phyloP scores from a whole-genome alignment of 371 early-diverging fungal species.

The Smittium culicis region DNA sequence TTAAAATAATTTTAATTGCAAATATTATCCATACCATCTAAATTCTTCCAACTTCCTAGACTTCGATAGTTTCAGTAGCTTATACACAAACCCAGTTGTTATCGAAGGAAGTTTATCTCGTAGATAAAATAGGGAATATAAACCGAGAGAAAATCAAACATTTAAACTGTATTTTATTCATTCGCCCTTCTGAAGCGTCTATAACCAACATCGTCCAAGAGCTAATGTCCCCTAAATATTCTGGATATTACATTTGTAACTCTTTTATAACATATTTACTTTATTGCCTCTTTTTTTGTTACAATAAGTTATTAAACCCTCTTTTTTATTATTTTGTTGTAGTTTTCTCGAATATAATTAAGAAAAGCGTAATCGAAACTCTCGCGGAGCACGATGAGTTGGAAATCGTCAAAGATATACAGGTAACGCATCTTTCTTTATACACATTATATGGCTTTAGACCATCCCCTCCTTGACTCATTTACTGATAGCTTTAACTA shows the following conservation, averaged over 20 bases:
- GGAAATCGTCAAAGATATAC: constrained; percentile 85
- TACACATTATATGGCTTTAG: no score
- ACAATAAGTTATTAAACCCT: neutral
- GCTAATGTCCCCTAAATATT: constrained; percentile 76
- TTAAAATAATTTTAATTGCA: neutral
- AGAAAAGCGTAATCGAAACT: constrained; percentile 75
- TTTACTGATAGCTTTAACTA: neutral
- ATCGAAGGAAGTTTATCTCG: constrained; percentile 79
- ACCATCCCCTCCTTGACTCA: neutral
- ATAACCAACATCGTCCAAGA: constrained; percentile 76
- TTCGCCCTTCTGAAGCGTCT: constrained; percentile 70
- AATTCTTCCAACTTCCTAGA: constrained; percentile 40
- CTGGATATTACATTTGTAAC: constrained; percentile 72
- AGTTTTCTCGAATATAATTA: constrained; percentile 75
- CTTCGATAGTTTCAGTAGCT: constrained; percentile 78
- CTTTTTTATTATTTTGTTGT: neutral
- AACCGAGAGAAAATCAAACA: constrained; percentile 81
- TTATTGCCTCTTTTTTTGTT: neutral
- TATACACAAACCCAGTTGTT: constrained; percentile 81
- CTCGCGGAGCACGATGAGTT: constrained; percentile 90
- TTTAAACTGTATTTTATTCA: constrained; percentile 82
- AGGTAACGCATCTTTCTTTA: no score
- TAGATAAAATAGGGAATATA: constrained; percentile 78
- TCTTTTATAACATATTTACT: neutral
- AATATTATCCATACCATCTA: neutral